phyloP scores from a whole-genome alignment of 2,329 filamentous ascomycete genomes.

The Cladosporium velox region DNA sequence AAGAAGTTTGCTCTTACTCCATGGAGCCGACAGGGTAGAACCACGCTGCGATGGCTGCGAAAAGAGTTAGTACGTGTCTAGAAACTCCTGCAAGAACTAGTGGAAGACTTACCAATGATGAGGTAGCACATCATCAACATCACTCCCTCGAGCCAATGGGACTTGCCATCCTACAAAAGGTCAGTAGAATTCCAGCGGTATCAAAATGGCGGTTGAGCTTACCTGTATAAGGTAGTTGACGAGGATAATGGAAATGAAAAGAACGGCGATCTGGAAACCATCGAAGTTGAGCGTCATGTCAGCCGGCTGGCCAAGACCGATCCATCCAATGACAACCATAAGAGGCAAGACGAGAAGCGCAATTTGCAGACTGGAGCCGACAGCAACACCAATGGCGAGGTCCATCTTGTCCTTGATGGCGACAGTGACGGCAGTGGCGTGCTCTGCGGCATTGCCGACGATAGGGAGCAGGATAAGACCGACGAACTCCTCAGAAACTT shows the following conservation, averaged over 20 bases:
- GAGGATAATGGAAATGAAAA: slow-evolving; percentile 52
- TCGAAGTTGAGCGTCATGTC: slow-evolving; percentile 80
- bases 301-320: slow-evolving; percentile 50
- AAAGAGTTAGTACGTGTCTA: neutral
- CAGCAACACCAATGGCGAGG: slow-evolving; percentile 65
- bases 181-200: slow-evolving; percentile 39
- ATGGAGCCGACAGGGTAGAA: slow-evolving; percentile 40
- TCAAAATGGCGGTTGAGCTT: slow-evolving; percentile 35
- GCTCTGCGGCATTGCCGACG: slow-evolving; percentile 67
- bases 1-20: neutral
- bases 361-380: slow-evolving; percentile 68
- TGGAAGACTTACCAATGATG: slow-evolving; percentile 49
- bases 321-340: slow-evolving; percentile 63
- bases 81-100: neutral
- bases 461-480: slow-evolving; percentile 66
- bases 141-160: slow-evolving; percentile 57
- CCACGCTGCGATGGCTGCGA: slow-evolving; percentile 56
- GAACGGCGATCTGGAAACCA: slow-evolving; percentile 75
- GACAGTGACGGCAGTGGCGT: slow-evolving; percentile 63
- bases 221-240: slow-evolving; percentile 57
- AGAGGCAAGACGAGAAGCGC: slow-evolving; percentile 63
- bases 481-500: slow-evolving; percentile 62
- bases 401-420: slow-evolving; percentile 70
- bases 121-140: slow-evolving; percentile 62
- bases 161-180: slow-evolving; percentile 37